A percentile compares a stretch with the other conserved stretches of the same genome.
These are phyloP conservation scores for Suillus bovinus DNA, from an alignment of 768 basidiomycete species.

Conservation along the genomic window DNA sequence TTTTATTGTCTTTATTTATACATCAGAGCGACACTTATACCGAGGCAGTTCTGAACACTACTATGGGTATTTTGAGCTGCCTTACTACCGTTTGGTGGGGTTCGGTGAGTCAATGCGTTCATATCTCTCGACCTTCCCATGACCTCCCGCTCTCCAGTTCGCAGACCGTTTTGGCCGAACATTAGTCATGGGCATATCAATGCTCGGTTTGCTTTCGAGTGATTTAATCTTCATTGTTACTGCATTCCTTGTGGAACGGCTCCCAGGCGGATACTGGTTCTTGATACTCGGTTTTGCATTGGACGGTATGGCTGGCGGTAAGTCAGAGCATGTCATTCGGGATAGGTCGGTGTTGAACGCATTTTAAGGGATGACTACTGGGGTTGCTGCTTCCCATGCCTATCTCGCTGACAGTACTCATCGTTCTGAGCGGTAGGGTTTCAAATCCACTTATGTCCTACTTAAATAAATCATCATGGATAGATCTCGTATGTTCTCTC, in stretches of 20 bases:
- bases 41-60: constrained; percentile 26
- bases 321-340: constrained; percentile 19
- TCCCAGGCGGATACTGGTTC: constrained; percentile 86
- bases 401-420: constrained; percentile 71
- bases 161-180: constrained; percentile 81
- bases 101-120: constrained; percentile 48
- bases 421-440: constrained; percentile 50
- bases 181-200: constrained; percentile 57
- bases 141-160: constrained; percentile 40
- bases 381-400: constrained; percentile 54
- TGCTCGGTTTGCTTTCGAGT: constrained; percentile 58
- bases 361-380: constrained; percentile 48
- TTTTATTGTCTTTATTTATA: constrained; percentile 7
- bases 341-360: constrained; percentile 9
- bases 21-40: background rate
- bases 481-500: constrained; percentile 67
- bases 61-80: constrained; percentile 72
- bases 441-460: background rate
- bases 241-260: constrained; percentile 49
- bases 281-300: constrained; percentile 62
- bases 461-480: constrained; percentile 9
- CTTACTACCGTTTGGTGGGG: constrained; percentile 89
- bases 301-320: constrained; percentile 75
- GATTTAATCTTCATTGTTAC: constrained; percentile 73
- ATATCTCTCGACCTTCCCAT: background rate